These are phyloP conservation scores for Yarrowia bubula DNA, from an alignment of 805 yeast species.

Conservation along the genomic window DNA sequence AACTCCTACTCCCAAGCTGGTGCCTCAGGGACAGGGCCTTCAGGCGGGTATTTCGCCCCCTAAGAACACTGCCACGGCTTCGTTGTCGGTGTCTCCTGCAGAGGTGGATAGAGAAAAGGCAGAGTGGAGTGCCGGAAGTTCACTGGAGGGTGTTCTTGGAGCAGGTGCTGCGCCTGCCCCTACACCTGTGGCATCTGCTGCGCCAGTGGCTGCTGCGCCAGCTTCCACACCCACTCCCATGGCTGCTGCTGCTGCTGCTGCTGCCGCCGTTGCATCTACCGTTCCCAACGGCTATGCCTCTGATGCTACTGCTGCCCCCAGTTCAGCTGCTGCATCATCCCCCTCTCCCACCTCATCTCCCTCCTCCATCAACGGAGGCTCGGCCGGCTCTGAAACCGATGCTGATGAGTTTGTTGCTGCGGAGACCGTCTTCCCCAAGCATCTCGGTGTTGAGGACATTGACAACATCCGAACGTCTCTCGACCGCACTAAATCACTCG, in stretches of 20 bases:
- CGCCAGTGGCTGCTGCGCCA: neutral
- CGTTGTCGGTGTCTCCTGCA: conserved; percentile 17
- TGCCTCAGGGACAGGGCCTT: neutral
- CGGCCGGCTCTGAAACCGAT: conserved; percentile 4
- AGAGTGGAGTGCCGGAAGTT: conserved; percentile 5
- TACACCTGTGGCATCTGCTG: neutral
- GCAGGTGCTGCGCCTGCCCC: neutral
- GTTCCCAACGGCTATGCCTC: neutral
- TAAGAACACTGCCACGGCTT: conserved; percentile 22
- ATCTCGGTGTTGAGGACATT: conserved; percentile 37
- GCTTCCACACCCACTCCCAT: neutral
- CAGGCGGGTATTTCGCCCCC: conserved; percentile 1
- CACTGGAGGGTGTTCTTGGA: conserved; percentile 6
- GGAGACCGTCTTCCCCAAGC: conserved; percentile 40
- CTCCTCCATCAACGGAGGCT: conserved; percentile 2
- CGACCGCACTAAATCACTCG: conserved; percentile 40
- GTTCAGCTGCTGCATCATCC: neutral
- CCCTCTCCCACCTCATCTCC: neutral
- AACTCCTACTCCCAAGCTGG: neutral
- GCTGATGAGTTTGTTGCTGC: conserved; percentile 33
- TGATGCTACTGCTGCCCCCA: neutral
- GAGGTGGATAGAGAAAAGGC: conserved; percentile 1
- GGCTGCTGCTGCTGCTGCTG: neutral
- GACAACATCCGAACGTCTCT: conserved; percentile 39
- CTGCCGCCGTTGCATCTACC: neutral